These are phyloP conservation scores for Chlorella vulgaris DNA, from an alignment of 139 green algal species.

Conservation along the genomic window DNA sequence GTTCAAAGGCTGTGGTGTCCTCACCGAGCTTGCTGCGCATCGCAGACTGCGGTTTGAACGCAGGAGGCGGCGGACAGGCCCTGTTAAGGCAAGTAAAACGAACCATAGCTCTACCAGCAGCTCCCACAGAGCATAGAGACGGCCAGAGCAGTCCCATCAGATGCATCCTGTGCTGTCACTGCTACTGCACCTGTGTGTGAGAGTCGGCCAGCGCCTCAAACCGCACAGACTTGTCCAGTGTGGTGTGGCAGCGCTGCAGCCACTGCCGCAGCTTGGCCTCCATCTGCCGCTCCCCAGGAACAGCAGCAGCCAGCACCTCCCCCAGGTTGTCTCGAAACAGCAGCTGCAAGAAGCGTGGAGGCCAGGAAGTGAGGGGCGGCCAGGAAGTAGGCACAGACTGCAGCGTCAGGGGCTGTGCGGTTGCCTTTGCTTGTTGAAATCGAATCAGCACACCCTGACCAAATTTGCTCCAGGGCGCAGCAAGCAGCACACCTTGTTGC, in stretches of 20 bases:
- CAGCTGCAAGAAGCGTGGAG: conserved; percentile 44
- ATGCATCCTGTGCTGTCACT: no score
- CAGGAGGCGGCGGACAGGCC: not conserved
- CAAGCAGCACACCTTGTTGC: no score
- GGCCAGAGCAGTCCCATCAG: not conserved
- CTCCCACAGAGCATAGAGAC: not conserved
- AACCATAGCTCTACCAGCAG: not conserved
- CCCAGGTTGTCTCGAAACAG: conserved; percentile 73
- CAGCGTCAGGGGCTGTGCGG: no score
- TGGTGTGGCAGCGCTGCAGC: conserved; percentile 69
- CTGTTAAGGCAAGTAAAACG: not conserved
- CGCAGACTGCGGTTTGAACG: conserved; percentile 41
- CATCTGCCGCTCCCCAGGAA: conserved; percentile 51
- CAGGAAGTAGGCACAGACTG: no score
- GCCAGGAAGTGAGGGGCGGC: no score
- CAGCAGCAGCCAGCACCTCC: conserved; percentile 61
- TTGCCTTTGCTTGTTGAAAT: no score
- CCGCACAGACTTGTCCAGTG: conserved; percentile 69
- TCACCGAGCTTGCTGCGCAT: conserved; percentile 45
- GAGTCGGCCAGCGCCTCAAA: conserved; percentile 58
- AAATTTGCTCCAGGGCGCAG: no score
- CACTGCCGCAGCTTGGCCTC: conserved; percentile 72
- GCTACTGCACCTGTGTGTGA: conserved; percentile 48
- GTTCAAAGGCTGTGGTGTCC: conserved; percentile 66
- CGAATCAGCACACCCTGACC: no score